Conservation (phyloP, 768 basidiomycete species). For the Rubroboletus pulcherrimus region DNA sequence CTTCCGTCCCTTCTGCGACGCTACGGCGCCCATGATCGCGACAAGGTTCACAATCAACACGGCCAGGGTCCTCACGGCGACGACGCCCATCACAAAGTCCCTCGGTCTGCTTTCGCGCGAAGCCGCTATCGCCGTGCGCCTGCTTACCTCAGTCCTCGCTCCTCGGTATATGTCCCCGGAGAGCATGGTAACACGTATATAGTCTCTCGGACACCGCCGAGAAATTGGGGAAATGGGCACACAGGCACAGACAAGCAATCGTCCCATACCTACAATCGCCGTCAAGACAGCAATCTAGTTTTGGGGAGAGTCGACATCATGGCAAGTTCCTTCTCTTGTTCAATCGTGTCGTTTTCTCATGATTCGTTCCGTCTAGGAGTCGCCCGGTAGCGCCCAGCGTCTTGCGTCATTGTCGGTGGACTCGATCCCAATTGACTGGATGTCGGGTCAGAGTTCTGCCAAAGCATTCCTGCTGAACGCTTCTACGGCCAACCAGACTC, state of each 20-base stretch:
- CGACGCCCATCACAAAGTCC: conserved; percentile 3
- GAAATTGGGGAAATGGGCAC: not conserved
- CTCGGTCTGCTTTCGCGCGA: conserved; percentile 20
- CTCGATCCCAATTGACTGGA: conserved; percentile 25
- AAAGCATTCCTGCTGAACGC: conserved; percentile 44
- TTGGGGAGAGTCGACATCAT: conserved; percentile 48
- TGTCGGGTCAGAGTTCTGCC: conserved; percentile 24
- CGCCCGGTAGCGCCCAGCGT: conserved; percentile 4
- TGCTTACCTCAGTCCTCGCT: conserved; percentile 11
- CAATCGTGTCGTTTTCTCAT: conserved; percentile 7
- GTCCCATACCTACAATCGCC: conserved; percentile 2
- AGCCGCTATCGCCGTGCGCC: conserved; percentile 16
- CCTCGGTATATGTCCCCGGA: conserved; percentile 22
- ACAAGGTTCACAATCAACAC: not conserved
- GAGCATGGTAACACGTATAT: conserved; percentile 27
- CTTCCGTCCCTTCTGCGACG: conserved; percentile 20
- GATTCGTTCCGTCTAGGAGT: not conserved
- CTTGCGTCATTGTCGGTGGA: conserved; percentile 24
- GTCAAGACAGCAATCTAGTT: conserved; percentile 22
- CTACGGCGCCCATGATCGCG: not conserved
- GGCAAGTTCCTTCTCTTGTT: conserved; percentile 30
- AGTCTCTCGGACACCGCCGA: conserved; percentile 14
- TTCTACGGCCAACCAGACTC: conserved; percentile 44
- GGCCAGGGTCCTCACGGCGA: not conserved
- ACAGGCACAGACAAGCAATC: not conserved